Conservation (phyloP, 345 rosid species). For the Salix koriyanagi region DNA sequence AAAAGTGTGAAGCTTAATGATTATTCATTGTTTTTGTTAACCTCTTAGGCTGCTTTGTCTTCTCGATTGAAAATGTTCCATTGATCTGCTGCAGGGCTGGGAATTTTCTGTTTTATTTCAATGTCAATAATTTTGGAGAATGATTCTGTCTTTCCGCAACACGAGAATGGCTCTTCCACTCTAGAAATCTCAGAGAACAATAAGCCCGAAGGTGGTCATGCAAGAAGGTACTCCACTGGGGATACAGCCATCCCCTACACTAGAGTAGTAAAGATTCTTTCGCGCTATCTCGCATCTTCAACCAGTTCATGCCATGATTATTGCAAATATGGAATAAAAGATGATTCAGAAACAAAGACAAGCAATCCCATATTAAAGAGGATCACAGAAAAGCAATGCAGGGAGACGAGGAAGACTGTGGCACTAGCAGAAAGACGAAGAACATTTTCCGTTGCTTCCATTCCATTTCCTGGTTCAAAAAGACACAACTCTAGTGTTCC, state of each 20-base stretch:
- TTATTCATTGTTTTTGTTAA: too few relatives aligned
- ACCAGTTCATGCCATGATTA: slow-evolving; percentile 25
- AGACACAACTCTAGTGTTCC: slow-evolving; percentile 14
- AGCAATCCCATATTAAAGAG: slow-evolving; percentile 18
- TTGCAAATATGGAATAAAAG: slow-evolving; percentile 20
- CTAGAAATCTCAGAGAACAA: slow-evolving; percentile 4
- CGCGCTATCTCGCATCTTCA: slow-evolving; percentile 25
- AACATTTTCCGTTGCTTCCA: slow-evolving; percentile 4
- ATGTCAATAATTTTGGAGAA: slow-evolving; percentile 1
- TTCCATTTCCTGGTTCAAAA: slow-evolving; percentile 15
- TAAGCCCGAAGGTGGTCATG: slow-evolving; percentile 22
- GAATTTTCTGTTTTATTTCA: background rate
- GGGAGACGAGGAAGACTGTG: slow-evolving; percentile 11
- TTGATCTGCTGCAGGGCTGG: slow-evolving; percentile 21
- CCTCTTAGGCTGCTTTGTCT: background rate
- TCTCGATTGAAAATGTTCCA: background rate
- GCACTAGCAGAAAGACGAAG: slow-evolving; percentile 23
- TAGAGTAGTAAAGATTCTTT: slow-evolving; percentile 20
- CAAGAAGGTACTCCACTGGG: slow-evolving; percentile 50
- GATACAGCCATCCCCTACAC: slow-evolving; percentile 24
- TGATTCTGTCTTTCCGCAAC: background rate
- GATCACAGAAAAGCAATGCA: slow-evolving; percentile 5
- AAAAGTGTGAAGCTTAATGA: too few relatives aligned
- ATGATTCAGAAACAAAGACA: background rate
- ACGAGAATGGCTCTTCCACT: background rate